These are phyloP conservation scores for Sporothrix pallida DNA, from an alignment of 2,329 filamentous ascomycete species.

Conservation along the genomic window DNA sequence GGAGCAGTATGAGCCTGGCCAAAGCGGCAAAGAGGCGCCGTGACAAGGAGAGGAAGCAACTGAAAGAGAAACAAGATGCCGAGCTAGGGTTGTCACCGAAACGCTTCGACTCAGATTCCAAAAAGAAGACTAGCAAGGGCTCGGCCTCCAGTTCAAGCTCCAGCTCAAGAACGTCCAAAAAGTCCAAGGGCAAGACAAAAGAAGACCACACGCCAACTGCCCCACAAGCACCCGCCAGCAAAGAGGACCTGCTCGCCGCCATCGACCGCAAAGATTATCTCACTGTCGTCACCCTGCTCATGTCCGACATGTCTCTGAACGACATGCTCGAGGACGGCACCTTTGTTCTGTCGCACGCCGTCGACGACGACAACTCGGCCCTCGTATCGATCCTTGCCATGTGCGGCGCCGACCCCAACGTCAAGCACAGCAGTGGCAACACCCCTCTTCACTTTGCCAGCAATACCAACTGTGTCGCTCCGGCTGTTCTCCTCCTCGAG, in stretches of 20 bases:
- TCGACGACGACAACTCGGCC: slow-evolving; percentile 30
- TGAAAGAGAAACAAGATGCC: not conserved
- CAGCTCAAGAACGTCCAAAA: not conserved
- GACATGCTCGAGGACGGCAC: slow-evolving; percentile 26
- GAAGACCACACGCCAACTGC: not conserved
- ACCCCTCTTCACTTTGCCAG: slow-evolving; percentile 41
- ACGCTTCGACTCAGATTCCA: not conserved
- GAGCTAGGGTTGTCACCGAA: not conserved
- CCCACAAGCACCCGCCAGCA: slow-evolving; percentile 6
- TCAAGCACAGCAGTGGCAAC: slow-evolving; percentile 35
- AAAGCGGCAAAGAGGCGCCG: not conserved
- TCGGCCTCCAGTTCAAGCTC: too few relatives aligned
- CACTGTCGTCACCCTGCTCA: slow-evolving; percentile 30
- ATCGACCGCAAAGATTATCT: slow-evolving; percentile 27
- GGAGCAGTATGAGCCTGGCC: slow-evolving; percentile 15
- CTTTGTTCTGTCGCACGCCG: slow-evolving; percentile 25
- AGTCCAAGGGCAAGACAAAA: not conserved
- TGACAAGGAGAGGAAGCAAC: not conserved
- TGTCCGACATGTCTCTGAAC: slow-evolving; percentile 29
- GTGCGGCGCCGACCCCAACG: slow-evolving; percentile 36
- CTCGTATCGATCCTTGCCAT: slow-evolving; percentile 29
- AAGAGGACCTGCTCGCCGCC: slow-evolving; percentile 25
- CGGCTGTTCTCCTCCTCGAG: slow-evolving; percentile 39
- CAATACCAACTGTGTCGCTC: slow-evolving; percentile 38
- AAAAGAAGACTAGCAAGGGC: not conserved